phyloP scores from a whole-genome alignment of 148 eudicot genomes.

The Cornus suecica region DNA sequence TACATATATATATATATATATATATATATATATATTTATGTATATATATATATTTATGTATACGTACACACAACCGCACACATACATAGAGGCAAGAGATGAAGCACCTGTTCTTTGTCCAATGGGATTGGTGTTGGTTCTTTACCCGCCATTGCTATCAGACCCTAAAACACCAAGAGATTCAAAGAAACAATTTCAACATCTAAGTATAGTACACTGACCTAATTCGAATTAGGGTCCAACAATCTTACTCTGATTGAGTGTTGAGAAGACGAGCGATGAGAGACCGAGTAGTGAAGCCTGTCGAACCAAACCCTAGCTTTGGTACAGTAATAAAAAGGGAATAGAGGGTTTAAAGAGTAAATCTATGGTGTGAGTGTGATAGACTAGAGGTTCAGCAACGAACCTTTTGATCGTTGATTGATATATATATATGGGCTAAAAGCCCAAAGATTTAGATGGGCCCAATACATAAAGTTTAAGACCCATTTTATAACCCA shows the following conservation, averaged over 20 bases:
- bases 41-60: not conserved
- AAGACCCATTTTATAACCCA: no score
- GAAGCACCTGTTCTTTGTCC: conserved; percentile 34
- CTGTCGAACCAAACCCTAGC: not conserved
- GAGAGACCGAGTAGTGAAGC: not conserved
- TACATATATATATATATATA: not conserved
- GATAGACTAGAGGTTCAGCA: no score
- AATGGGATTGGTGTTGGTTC: conserved; percentile 11
- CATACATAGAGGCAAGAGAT: not conserved
- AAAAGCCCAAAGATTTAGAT: no score
- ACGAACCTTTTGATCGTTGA: no score
- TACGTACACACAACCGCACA: not conserved
- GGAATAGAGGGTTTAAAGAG: not conserved
- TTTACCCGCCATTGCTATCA: conserved; percentile 18
- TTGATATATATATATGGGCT: no score
- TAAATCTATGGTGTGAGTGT: not conserved
- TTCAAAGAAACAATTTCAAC: not conserved
- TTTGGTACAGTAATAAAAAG: no score
- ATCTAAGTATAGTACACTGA: not conserved
- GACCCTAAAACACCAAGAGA: not conserved
- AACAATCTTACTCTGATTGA: not conserved
- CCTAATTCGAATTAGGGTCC: not conserved
- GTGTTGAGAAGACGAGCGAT: not conserved
- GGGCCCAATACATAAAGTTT: no score
- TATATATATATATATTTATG: not conserved